phyloP scores from a whole-genome alignment of 441 rosid genomes.

The Populus hybrid region DNA sequence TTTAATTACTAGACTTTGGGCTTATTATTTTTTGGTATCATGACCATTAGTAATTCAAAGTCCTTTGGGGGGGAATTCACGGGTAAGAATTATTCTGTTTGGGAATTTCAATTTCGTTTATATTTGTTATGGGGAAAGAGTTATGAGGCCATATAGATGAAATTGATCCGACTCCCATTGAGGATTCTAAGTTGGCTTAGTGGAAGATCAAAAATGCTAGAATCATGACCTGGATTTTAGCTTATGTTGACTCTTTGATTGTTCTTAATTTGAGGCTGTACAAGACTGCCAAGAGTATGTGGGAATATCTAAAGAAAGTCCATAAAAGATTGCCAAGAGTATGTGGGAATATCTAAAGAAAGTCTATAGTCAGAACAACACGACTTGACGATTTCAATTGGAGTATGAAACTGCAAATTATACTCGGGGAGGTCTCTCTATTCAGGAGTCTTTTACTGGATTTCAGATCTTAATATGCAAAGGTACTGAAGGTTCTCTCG shows the following conservation, averaged over 20 bases:
- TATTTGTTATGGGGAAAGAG: conserved; percentile 2
- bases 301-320: no score
- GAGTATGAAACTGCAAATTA: no score
- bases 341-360: no score
- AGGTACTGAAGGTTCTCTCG: background rate
- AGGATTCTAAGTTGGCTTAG: background rate
- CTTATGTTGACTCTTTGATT: background rate
- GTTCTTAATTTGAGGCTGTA: background rate
- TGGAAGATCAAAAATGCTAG: background rate
- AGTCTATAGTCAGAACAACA: no score
- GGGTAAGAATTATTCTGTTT: background rate
- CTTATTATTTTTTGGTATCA: no score
- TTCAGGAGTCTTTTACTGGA: no score
- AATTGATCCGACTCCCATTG: background rate
- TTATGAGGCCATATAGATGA: conserved; percentile 7
- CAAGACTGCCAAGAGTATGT: no score
- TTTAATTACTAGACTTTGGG: background rate
- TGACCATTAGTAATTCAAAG: background rate
- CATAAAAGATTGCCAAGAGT: no score
- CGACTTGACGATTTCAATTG: no score
- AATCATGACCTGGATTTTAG: background rate
- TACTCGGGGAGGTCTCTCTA: no score
- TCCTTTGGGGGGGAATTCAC: background rate
- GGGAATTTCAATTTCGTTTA: background rate
- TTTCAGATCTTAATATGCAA: background rate